Base-by-base conservation (phyloP, 257 asterid genomes). In the Jacaranda copaia region DNA sequence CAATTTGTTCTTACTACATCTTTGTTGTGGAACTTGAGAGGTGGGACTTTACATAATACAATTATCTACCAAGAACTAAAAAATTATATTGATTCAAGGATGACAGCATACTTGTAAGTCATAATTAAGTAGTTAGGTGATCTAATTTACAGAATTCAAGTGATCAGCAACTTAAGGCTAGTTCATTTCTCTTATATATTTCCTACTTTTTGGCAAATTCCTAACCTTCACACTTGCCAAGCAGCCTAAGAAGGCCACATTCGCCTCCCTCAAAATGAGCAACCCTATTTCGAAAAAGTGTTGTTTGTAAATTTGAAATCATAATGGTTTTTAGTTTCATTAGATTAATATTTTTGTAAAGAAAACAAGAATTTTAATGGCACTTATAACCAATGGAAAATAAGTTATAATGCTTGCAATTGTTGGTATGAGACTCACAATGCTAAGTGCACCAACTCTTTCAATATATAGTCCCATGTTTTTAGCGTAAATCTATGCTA, bases 391-490 rank as follows among this genome's bases (percentile, higher is more conserved):
- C 13, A 35, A 15, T 70, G 20, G 56, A 38, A 36, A 63, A 62
- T 38, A 48, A 66, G 51, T 48, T n/a, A 6, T 16, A 49, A 52
- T 59, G 56, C 7, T 16, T 48, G 65, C 72, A 61, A 53, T 5
- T 18, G 16, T 55, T n/a, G 63, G 74, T 1, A 18, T 39, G 70
- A n/a, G 60, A 82, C 97, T 86, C 77, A 92, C 97, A 79, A 92
- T 84, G 87, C 98, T 92, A 38, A 92, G 90, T 38, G 97, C 98
- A 59, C 98, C 98, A 73, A 92, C 97, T 79, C 97, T 87, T 77
- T 92, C 97, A 19, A 97, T 96, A 67, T 92, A 92, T 35, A 93
- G 84, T 75, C 97, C 97, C 97, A 91, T 91, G 82, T 93, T 93
- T 82, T 93, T 91, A n/a, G 98, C 96, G 81, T 93, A 91, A 76